A percentile compares a stretch with the other conserved stretches of the same genome.
Conservation (phyloP, 2,329 filamentous ascomycete genomes). For the Aureobasidium sp. region DNA sequence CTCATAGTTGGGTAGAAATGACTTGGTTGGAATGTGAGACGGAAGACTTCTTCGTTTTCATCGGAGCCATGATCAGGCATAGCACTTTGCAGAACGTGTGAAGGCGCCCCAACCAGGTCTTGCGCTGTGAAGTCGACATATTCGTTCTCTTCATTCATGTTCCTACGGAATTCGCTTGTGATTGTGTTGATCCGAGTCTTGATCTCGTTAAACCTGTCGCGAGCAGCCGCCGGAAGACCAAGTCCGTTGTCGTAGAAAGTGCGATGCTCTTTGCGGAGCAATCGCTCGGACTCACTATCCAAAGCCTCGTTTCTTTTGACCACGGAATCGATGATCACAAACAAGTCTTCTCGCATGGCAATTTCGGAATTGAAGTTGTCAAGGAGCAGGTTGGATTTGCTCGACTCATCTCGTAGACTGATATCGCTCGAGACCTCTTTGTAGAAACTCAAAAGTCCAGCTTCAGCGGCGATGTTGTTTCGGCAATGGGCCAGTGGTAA, state of each 20-base stretch:
- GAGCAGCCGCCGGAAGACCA: background rate
- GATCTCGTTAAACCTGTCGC: background rate
- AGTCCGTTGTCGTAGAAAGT: background rate
- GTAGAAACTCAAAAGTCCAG: background rate
- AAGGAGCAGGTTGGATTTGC: background rate
- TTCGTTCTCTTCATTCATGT: background rate
- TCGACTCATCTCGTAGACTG: background rate
- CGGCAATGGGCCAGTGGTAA: background rate
- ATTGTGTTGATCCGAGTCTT: background rate
- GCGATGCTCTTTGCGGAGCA: background rate
- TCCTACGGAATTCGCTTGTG: background rate
- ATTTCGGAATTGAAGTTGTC: background rate
- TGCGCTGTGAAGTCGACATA: background rate
- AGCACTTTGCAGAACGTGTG: background rate
- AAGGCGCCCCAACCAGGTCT: background rate
- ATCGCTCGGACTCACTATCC: background rate
- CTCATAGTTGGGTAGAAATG: background rate
- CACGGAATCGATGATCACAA: background rate
- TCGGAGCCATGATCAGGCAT: background rate
- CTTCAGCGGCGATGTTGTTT: background rate
- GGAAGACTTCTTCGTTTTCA: background rate
- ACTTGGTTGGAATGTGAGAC: background rate
- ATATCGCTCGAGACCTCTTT: background rate
- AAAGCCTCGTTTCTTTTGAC: background rate
- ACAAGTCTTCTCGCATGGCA: background rate